Evolutionary conservation across 2,329 filamentous ascomycete species (phyloP).

Genomic region (Fusarium irregulare): DNA sequence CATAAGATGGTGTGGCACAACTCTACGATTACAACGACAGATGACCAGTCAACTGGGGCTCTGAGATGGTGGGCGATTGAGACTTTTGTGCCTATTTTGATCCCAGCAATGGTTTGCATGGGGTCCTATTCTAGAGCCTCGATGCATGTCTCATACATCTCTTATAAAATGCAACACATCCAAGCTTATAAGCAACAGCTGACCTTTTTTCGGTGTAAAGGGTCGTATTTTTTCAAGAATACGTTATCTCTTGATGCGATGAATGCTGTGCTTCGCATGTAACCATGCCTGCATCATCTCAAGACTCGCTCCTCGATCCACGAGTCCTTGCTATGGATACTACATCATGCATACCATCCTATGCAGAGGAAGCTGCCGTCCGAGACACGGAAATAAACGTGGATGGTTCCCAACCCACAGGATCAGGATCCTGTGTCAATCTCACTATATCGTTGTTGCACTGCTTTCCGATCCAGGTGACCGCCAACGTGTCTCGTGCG

Average conservation of each 20-base stretch:
- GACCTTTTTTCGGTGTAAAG: conserved; percentile 11
- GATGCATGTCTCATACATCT: conserved; percentile 27
- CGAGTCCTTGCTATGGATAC: conserved; percentile 31
- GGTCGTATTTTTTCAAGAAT: conserved; percentile 5
- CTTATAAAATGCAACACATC: conserved; percentile 35
- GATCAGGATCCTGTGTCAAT: conserved; percentile 36
- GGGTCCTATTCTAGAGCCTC: conserved; percentile 8
- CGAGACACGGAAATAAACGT: conserved; percentile 45
- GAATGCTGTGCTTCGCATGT: conserved; percentile 26
- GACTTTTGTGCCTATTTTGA: conserved; percentile 33
- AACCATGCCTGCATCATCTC: conserved; percentile 38
- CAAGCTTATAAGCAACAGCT: conserved; percentile 19
- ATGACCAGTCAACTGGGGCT: conserved; percentile 36
- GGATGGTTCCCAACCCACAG: conserved; percentile 41
- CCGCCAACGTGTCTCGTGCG: conserved; percentile 42
- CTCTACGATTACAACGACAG: conserved; percentile 22
- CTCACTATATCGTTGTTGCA: conserved; percentile 37
- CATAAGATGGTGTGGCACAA: conserved; percentile 34
- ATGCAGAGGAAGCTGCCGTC: conserved; percentile 18
- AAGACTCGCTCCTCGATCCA: conserved; percentile 33
- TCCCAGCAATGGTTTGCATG: conserved; percentile 6
- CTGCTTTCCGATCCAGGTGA: conserved; percentile 42
- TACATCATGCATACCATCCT: conserved; percentile 3
- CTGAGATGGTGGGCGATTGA: conserved; percentile 39
- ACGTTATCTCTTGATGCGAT: neutral